Evolutionary conservation across 305 asterid species (phyloP).

Genomic region (Petunia hybrid): DNA sequence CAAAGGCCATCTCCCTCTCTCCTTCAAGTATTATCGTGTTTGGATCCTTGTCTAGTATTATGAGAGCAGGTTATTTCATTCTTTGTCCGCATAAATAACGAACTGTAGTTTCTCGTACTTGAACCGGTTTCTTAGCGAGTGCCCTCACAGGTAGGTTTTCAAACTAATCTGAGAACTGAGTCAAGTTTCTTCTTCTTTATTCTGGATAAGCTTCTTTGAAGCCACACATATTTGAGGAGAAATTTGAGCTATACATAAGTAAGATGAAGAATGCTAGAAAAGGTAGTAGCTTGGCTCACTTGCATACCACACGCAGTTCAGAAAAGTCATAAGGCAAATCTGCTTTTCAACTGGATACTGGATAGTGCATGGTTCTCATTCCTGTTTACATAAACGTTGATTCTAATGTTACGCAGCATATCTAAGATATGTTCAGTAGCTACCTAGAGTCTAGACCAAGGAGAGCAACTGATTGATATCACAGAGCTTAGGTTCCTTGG

Average conservation of each 20-base stretch:
- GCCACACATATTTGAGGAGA: conserved; percentile 13
- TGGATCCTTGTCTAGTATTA: neutral
- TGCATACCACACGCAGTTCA: neutral
- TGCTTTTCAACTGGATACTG: neutral
- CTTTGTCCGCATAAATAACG: neutral
- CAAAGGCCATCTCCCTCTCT: neutral
- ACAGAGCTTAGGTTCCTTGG: neutral
- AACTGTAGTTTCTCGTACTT: conserved; percentile 3
- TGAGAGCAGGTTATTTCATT: conserved; percentile 17
- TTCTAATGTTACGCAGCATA: neutral
- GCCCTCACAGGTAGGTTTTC: neutral
- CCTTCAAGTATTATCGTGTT: neutral
- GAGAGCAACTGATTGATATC: neutral
- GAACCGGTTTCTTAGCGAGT: neutral
- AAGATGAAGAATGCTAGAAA: conserved; percentile 17
- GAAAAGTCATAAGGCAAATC: neutral
- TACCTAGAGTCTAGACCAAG: too few relatives aligned
- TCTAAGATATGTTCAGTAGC: neutral
- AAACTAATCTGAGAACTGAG: neutral
- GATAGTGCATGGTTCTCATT: neutral
- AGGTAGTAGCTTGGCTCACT: neutral
- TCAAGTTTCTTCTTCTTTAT: too few relatives aligned
- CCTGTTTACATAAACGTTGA: neutral
- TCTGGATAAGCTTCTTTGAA: neutral
- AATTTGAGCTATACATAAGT: neutral